phyloP scores from a whole-genome alignment of 805 yeast genomes.

The Blastobotrys chiropterorum region DNA sequence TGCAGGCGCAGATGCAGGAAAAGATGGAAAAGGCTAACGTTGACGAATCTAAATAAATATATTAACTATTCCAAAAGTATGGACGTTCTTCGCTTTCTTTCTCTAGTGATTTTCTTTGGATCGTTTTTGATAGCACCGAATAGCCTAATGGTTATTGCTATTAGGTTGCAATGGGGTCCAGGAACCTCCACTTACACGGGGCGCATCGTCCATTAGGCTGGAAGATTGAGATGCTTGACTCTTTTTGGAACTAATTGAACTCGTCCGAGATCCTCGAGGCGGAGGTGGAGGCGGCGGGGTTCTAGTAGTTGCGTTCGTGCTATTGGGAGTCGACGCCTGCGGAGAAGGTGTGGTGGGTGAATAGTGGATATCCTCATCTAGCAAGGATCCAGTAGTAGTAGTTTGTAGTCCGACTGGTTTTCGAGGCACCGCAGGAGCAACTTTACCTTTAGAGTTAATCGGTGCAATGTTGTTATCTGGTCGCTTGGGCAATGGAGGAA shows the following conservation, averaged over 20 bases:
- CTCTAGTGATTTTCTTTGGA: too few relatives aligned
- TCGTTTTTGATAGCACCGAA: too few relatives aligned
- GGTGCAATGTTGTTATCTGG: not conserved
- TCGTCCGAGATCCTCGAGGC: slow-evolving; percentile 10
- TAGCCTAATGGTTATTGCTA: not conserved
- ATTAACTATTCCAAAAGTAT: too few relatives aligned
- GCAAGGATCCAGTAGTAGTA: not conserved
- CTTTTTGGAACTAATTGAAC: slow-evolving; percentile 7
- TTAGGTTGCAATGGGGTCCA: slow-evolving; percentile 16
- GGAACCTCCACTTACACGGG: not conserved
- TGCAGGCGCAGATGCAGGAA: slow-evolving; percentile 6
- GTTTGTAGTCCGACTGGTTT: slow-evolving; percentile 5
- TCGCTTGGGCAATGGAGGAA: slow-evolving; percentile 25
- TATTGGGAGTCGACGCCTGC: not conserved
- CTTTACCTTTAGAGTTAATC: slow-evolving; percentile 4
- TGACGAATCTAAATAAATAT: too few relatives aligned
- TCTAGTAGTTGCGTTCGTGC: not conserved
- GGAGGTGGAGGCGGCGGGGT: slow-evolving; percentile 10
- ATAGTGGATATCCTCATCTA: not conserved
- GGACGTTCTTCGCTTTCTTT: too few relatives aligned
- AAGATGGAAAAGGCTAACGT: slow-evolving; percentile 4
- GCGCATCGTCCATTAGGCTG: slow-evolving; percentile 8
- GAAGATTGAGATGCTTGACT: not conserved
- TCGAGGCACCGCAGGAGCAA: slow-evolving; percentile 1
- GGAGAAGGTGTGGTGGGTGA: not conserved